phyloP scores from a whole-genome alignment of 2,329 filamentous ascomycete species.

The Pseudogymnoascus sp. region DNA sequence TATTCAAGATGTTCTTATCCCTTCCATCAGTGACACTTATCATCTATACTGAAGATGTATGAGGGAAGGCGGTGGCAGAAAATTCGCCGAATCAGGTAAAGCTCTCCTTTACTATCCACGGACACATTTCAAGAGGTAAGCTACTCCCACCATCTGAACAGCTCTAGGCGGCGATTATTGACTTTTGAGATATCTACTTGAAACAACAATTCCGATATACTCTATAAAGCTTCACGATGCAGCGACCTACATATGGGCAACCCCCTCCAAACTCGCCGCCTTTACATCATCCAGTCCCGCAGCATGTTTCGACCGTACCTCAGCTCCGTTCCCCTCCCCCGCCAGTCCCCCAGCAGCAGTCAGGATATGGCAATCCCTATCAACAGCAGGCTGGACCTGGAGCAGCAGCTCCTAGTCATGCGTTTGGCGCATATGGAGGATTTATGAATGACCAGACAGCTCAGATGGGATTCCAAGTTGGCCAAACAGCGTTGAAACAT shows the following conservation, averaged over 20 bases:
- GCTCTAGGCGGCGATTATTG: neutral
- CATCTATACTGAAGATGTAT: conserved; percentile 5
- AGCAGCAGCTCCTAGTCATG: conserved; percentile 33
- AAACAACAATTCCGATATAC: neutral
- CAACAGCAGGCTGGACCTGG: conserved; percentile 50
- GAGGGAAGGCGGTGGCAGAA: conserved; percentile 9
- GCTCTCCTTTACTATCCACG: conserved; percentile 9
- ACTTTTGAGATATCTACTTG: neutral
- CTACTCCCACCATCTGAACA: neutral
- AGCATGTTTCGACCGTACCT: conserved; percentile 96
- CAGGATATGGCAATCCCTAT: conserved; percentile 66
- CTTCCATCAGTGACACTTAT: conserved; percentile 7
- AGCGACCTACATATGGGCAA: conserved; percentile 76
- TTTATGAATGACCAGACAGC: conserved; percentile 96
- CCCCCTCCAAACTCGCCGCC: conserved; percentile 69
- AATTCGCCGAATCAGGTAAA: neutral
- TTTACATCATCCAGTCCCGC: conserved; percentile 92
- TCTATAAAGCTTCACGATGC: conserved; percentile 50
- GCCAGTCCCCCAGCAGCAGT: conserved; percentile 61
- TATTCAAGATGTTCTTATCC: conserved; percentile 9
- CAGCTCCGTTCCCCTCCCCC: conserved; percentile 92
- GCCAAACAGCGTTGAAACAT: conserved; percentile 83
- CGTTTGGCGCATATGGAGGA: conserved; percentile 71
- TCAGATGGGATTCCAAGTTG: conserved; percentile 91
- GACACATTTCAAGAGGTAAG: conserved; percentile 9